These are phyloP conservation scores for Amanita pallidorosea DNA, from an alignment of 768 basidiomycete species.

Conservation along the genomic window DNA sequence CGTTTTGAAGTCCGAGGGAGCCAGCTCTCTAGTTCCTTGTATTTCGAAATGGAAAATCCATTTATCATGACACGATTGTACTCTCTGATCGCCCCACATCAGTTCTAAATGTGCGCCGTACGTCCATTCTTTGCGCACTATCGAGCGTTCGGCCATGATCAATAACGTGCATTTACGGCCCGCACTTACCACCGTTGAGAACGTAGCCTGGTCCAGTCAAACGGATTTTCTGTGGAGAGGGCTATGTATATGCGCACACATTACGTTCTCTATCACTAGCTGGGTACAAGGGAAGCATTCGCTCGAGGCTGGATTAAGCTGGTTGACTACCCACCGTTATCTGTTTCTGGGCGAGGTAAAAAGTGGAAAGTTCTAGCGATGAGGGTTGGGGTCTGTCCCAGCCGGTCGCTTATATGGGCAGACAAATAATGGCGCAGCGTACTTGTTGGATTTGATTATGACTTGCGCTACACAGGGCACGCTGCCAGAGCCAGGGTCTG, in stretches of 20 bases:
- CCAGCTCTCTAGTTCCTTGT: neutral
- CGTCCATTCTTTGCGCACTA: slow-evolving; percentile 4
- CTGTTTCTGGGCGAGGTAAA: slow-evolving; percentile 1
- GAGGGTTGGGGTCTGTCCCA: slow-evolving; percentile 2
- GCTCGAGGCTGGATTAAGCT: neutral
- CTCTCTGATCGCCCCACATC: neutral
- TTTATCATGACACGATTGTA: slow-evolving; percentile 1
- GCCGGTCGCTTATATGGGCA: neutral
- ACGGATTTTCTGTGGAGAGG: neutral
- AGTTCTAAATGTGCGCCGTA: neutral
- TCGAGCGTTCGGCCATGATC: neutral
- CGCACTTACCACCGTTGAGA: slow-evolving; percentile 1
- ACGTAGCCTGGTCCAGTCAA: neutral
- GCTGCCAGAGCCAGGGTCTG: no score
- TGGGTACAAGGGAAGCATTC: neutral
- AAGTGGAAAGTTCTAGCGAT: slow-evolving; percentile 1
- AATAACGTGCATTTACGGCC: neutral
- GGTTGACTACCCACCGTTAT: neutral
- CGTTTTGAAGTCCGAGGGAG: no score
- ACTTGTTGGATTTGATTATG: slow-evolving; percentile 2
- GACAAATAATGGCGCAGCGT: neutral
- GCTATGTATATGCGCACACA: slow-evolving; percentile 5
- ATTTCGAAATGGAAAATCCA: slow-evolving; percentile 3
- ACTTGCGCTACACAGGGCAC: neutral
- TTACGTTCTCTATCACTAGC: neutral